phyloP scores from a whole-genome alignment of 208 protist species.

The Leishmania tarentolae region DNA sequence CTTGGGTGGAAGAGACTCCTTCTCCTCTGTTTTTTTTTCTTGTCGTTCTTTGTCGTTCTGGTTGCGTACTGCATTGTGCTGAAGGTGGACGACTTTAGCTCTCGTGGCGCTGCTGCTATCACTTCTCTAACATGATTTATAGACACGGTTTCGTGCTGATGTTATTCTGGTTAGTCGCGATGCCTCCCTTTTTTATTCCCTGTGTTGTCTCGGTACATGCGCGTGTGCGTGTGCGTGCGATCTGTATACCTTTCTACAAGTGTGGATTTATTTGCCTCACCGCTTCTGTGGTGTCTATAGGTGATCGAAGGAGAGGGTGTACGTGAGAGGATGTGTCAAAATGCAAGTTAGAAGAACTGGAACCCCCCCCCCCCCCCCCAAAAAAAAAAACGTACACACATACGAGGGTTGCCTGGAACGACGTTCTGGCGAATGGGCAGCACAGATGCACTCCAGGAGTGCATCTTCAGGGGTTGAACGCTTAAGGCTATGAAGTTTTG shows the following conservation, averaged over 20 bases:
- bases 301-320: not conserved
- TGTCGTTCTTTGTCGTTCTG: not conserved
- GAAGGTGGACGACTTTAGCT: not conserved
- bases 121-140: not conserved
- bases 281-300: not conserved
- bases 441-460: not conserved
- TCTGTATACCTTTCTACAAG: not conserved
- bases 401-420: not conserved
- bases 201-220: not conserved
- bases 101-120: not conserved
- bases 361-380: too few relatives aligned
- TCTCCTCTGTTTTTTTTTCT: not conserved
- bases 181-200: not conserved
- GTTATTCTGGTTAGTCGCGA: not conserved
- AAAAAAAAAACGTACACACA: not conserved
- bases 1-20: not conserved
- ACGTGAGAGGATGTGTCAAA: not conserved
- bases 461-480: not conserved
- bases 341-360: not conserved
- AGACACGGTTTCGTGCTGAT: too few relatives aligned
- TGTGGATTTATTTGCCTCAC: not conserved
- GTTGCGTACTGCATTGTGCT: not conserved
- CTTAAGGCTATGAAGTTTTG: not conserved
- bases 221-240: not conserved
- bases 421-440: not conserved